Base-by-base conservation (phyloP, 441 rosid species). In the Adansonia gregorii region DNA sequence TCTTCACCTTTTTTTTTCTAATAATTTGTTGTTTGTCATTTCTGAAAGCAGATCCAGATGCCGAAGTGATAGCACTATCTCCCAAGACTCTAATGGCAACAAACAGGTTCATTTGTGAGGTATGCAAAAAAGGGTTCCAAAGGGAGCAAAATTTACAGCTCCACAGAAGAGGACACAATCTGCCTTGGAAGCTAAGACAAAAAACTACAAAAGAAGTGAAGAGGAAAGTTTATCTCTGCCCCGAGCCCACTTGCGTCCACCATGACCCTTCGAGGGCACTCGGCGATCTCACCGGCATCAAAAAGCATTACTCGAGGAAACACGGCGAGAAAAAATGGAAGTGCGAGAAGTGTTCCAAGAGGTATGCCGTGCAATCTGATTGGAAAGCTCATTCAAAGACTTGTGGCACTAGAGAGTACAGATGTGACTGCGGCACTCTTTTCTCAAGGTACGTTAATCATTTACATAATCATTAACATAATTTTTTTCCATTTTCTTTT, bases 51-150 rank as follows among this genome's bases (percentile, higher is more conserved):
- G 79, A 76, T 76, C 79, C 79, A 56, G 79, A 76, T 69, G 74
- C 79, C 10, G 79, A 76, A 43, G 79, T 76, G 66, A 68, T 76
- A 76, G 79, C 79, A 41, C 67, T 76, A 24, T 67, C 79, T 45
- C 79, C 79, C 74, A 76, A 76, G 74, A 76, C 79, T 10, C 79
- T 76, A 69, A 76, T 76, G 79, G 79, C 74, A 69, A 76, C 79
- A 56, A 76, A 76, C 79, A 67, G 79, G 64, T 76, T 76, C 79
- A 68, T 68, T 6, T 76, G 79, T 43, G 79, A 76, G 67, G 79
- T 76, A 8, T 76, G 79, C 58, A 69, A 59, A 46, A 76, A 76
- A 76, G 79, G 79, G 46, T 76, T 76, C 24, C 79, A 76, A 67
- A 76, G 79, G 67, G 79, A 76, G 27, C 79, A 76, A 27, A 76